Evolutionary conservation across 1,284 basidiomycete genomes (phyloP), one percentile per base, ranked within the genome.

Genomic region (Malassezia arunalokei): DNA sequence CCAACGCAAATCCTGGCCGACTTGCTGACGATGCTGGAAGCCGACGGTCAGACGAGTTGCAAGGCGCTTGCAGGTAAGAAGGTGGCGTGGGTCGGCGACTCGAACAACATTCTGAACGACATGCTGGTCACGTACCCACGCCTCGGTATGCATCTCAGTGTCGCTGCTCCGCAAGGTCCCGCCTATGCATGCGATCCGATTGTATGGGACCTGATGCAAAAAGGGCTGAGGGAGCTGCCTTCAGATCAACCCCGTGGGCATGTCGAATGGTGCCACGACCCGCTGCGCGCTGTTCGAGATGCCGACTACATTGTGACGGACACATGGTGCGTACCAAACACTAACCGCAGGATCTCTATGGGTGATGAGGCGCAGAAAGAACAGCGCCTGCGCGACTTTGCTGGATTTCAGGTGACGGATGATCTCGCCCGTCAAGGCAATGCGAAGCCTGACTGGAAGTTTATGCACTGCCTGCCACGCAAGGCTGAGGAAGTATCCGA

Each of bases 1-100:
- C 92, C 92, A 1, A 94, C 90, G 0, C 92, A 98, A 73, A 84
- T 86, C 58, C 82, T 98, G 27, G 92, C 92, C 3, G 91, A 96
- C 76, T 73, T 98, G 7, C 78, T 95, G 50, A 94, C 92, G 0
- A 78, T 98, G 28, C 81, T 88, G 63, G 91, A 96, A 63, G 58
- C 73, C 48, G 69, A 61, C 39, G 76, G 75, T 58, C 35, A 40
- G 37, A 20, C 28, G 8, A 51, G 55, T 14, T 53, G 66, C 11
- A 52, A 63, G 20, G 59, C 65, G 31, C 60, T 77, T 2, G 59
- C 68, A 1, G 69, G 73, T 1, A 68, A 75, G 37, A 67, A 64
- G 46, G 65, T 72, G 5, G 85, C 91, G 4, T 98, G 91, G 76
- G 82, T 98, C 47, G 94, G 92, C 6, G 94, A 98, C 76, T 85